Percentiles rank a stretch among this genome's conserved stretches.
These are phyloP conservation scores for Eucalyptus cladocalyx DNA, from an alignment of 345 rosid genomes.

Conservation along the genomic window DNA sequence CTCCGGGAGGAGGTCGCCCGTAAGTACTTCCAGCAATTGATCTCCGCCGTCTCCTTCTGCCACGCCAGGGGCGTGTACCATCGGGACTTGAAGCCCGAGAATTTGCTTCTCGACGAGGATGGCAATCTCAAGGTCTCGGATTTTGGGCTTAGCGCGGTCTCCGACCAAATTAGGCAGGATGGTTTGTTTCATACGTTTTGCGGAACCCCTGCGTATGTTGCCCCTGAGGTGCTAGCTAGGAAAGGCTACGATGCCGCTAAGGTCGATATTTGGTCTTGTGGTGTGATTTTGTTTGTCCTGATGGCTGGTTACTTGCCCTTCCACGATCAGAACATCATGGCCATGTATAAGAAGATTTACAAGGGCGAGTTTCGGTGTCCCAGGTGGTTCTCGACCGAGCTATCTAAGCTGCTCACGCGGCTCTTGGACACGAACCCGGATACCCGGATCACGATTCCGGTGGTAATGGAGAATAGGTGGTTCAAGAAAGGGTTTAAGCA, in stretches of 20 bases:
- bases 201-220: slow-evolving; percentile 71
- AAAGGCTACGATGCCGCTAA: slow-evolving; percentile 80
- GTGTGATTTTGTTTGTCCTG: slow-evolving; percentile 70
- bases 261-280: slow-evolving; percentile 91
- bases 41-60: slow-evolving; percentile 67
- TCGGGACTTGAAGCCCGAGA: slow-evolving; percentile 84
- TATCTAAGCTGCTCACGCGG: slow-evolving; percentile 29
- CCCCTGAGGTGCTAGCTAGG: slow-evolving; percentile 74
- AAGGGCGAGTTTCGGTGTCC: slow-evolving; percentile 71
- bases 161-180: slow-evolving; percentile 58
- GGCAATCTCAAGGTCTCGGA: slow-evolving; percentile 79
- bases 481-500: slow-evolving; percentile 63
- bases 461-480: slow-evolving; percentile 69
- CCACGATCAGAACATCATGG: slow-evolving; percentile 66
- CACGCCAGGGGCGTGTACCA: slow-evolving; percentile 81
- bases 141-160: slow-evolving; percentile 78
- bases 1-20: slow-evolving; percentile 53
- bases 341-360: slow-evolving; percentile 71
- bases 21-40: slow-evolving; percentile 65
- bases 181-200: slow-evolving; percentile 83
- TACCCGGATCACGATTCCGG: slow-evolving; percentile 56
- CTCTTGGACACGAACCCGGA: slow-evolving; percentile 74
- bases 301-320: slow-evolving; percentile 74
- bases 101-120: slow-evolving; percentile 58
- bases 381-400: slow-evolving; percentile 64